Evolutionary conservation across 1,284 basidiomycete genomes (phyloP), one percentile per base, ranked within the genome.

Genomic region (Trichosporon sp.): DNA sequence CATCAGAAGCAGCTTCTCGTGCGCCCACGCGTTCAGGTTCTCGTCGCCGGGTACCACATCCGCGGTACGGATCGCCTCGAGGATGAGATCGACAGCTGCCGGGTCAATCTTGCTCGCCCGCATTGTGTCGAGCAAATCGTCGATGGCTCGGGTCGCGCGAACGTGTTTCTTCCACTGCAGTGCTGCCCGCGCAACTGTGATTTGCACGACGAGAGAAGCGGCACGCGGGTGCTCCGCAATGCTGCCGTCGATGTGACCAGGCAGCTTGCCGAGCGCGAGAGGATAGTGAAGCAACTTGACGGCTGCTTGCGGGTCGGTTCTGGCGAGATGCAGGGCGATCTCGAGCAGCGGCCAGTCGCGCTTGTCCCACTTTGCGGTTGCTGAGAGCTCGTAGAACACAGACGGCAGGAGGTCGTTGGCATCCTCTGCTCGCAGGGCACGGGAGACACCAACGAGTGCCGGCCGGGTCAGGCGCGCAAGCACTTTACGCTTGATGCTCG

Each of bases 261-360:
- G 75, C 0, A 78, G 66, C 48, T 70, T 70, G 7, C 74, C 75
- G 4, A 76, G 68, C 10, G 69, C 68, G 21, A 78, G 54, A 4
- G 77, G 70, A n/a, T 72, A 69, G 38, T 75, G 70, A 10, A 78
- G 65, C 37, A 77, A 71, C 11, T 68, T 56, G 4, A 77, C 68
- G 0, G 75, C 74, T 2, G 66, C 61, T 6, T 46, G 48, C 14
- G 65, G 43, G 31, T 73, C 69, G 5, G 65, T 31, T 0, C 54
- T 63, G 1, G 69, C 40, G 10, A 77, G 67, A 40, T 75, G 69
- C 12, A 75, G 68, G 16, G 74, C 65, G 56, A 76, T 72, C 38
- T 74, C 69, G 21, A 78, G 65, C 4, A 74, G 66, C 11, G 69
- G 67, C 74, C 77, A 78, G 5, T 71, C 68, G 10, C 74, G 69